Evolutionary conservation across 176 grass and related monocot genomes (phyloP).

Genomic region (Guadua angustifolia): DNA sequence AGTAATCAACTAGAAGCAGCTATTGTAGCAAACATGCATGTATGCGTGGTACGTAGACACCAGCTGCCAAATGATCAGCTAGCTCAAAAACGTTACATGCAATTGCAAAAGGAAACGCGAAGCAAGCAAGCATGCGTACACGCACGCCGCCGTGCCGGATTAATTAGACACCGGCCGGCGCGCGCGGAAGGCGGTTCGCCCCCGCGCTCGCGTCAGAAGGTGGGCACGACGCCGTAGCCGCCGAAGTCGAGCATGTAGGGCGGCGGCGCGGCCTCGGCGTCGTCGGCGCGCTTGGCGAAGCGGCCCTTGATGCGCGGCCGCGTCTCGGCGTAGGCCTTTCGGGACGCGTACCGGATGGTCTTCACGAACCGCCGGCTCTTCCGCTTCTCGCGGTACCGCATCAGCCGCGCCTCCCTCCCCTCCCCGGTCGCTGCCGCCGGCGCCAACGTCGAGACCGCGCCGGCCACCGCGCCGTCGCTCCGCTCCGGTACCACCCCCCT

Average conservation of each 20-base stretch:
- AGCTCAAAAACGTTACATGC: slow-evolving; percentile 41
- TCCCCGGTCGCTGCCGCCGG: slow-evolving; percentile 21
- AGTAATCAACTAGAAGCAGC: slow-evolving; percentile 17
- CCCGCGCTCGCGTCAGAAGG: slow-evolving; percentile 44
- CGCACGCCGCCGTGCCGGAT: neutral
- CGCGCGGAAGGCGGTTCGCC: neutral
- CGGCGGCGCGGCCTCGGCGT: neutral
- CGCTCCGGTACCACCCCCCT: slow-evolving; percentile 16
- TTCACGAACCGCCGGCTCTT: slow-evolving; percentile 81
- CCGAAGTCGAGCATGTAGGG: slow-evolving; percentile 59
- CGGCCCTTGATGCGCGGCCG: slow-evolving; percentile 84
- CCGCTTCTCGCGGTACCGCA: slow-evolving; percentile 89
- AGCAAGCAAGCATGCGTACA: neutral
- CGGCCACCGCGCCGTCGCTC: slow-evolving; percentile 8
- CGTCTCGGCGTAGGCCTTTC: slow-evolving; percentile 88
- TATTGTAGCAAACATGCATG: slow-evolving; percentile 35
- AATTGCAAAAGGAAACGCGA: neutral
- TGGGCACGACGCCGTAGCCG: slow-evolving; percentile 71
- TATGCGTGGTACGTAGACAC: slow-evolving; percentile 26
- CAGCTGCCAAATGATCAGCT: neutral
- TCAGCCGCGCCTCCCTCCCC: slow-evolving; percentile 71
- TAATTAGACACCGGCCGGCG: neutral
- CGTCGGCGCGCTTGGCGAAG: slow-evolving; percentile 74
- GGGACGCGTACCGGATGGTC: slow-evolving; percentile 87
- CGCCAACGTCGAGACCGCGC: neutral